Base-by-base conservation (phyloP, 1,284 basidiomycete genomes). In the Puccinia triticina region DNA sequence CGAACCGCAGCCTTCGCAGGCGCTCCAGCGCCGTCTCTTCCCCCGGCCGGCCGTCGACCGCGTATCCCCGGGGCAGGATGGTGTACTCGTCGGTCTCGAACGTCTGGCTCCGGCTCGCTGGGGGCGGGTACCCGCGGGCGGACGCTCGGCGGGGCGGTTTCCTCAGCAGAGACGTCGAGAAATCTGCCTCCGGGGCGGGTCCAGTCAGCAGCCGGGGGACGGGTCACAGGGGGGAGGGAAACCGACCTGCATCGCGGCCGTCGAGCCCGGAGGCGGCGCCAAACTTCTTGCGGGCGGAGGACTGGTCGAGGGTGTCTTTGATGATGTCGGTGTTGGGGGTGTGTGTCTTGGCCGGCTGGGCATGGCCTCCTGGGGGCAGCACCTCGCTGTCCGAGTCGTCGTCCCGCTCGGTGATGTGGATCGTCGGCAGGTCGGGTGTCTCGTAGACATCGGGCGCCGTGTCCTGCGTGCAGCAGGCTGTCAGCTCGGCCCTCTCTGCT, bases 401-500 rank as follows among this genome's bases (percentile, higher is more conserved):
- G 40, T 82, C 79, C 12, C 79, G 29, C 23, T 82, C 79, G 55
- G 55, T 50, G 34, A 75, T 43, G n/a, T 61, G 59, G 18, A 90
- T 87, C 7, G 90, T 90, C 84, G 91, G 90, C 34, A 91, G 89
- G 84, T 96, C 94, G 73, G 93, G 92, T 0, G 95, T 96, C 87
- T 97, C 95, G 86, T 96, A 97, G 55, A 96, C 91, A 86, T 97
- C 95, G 61, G 91, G 93, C 0, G 93, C 94, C 11, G 93, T 93
- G 87, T 96, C 94, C 94, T 96, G 83, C 3, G 21, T 5, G 1
- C 40, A 29, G 18, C 21, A 18, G 57, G 11, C 21, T 53, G 32
- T 73, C 32, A 46, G 48, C 53, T 53, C 40, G 23, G n/a, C 29
- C n/a, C n/a, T n/a, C n/a, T n/a, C n/a, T n/a, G n/a, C n/a, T n/a